These are phyloP conservation scores for Pseudogymnoascus sp. DNA, from an alignment of 2,329 filamentous ascomycete genomes.

Conservation along the genomic window DNA sequence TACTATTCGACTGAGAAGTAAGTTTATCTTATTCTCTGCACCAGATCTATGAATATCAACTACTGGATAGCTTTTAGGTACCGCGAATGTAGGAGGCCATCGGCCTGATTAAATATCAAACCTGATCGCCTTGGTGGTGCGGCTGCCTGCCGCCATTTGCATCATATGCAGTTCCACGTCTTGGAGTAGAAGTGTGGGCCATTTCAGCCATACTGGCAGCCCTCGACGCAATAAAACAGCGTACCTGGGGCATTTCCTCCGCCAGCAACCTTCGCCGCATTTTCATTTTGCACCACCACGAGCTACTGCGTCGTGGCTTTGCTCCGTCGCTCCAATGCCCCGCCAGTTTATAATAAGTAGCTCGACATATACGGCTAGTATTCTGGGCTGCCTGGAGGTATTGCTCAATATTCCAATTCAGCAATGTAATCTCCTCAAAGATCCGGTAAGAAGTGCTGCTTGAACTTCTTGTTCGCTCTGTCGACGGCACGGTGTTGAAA, in stretches of 20 bases:
- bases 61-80: neutral
- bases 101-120: neutral
- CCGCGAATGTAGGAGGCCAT: neutral
- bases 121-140: neutral
- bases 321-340: neutral
- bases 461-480: constrained; percentile 85
- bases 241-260: neutral
- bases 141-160: neutral
- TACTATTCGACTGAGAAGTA: neutral
- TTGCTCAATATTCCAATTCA: neutral
- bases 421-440: constrained; percentile 43
- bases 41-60: neutral
- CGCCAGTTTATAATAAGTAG: neutral
- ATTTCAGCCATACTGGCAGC: neutral
- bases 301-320: neutral
- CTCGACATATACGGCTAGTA: neutral
- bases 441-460: constrained; percentile 68
- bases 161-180: neutral
- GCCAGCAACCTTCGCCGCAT: neutral
- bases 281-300: neutral
- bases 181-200: neutral
- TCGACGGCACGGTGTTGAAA: constrained; percentile 78
- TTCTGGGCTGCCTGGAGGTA: neutral
- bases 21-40: neutral
- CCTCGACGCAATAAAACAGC: neutral